phyloP scores from a whole-genome alignment of 2,329 filamentous ascomycete genomes.

The Sarocladiaceae sp. region DNA sequence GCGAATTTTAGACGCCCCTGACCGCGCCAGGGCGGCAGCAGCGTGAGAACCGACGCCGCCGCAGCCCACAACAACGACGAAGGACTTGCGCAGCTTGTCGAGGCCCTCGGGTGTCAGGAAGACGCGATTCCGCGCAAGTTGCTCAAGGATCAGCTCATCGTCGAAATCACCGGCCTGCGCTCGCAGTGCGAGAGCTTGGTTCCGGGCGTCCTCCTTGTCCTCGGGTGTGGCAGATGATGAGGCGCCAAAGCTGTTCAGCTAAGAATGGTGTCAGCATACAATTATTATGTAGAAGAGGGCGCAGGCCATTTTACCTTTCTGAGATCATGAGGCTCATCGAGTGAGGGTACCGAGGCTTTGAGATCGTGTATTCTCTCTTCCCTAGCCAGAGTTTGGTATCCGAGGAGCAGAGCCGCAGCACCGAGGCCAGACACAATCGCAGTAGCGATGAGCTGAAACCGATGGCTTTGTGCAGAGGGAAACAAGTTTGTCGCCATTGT shows the following conservation, averaged over 20 bases:
- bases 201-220: slow-evolving; percentile 57
- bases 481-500: slow-evolving; percentile 38
- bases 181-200: slow-evolving; percentile 50
- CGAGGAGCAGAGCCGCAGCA: slow-evolving; percentile 53
- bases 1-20: slow-evolving; percentile 79
- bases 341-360: slow-evolving; percentile 52
- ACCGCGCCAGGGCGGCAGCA: slow-evolving; percentile 76
- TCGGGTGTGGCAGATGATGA: slow-evolving; percentile 34
- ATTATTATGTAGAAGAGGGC: slow-evolving; percentile 10
- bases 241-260: slow-evolving; percentile 58
- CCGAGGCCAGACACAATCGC: slow-evolving; percentile 59
- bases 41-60: slow-evolving; percentile 95
- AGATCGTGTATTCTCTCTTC: slow-evolving; percentile 48
- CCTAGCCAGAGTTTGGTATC: slow-evolving; percentile 54
- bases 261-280: slow-evolving; percentile 17
- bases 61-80: slow-evolving; percentile 85
- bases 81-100: slow-evolving; percentile 69
- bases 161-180: slow-evolving; percentile 60
- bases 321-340: slow-evolving; percentile 10
- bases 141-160: slow-evolving; percentile 83
- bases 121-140: slow-evolving; percentile 85
- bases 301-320: slow-evolving; percentile 10
- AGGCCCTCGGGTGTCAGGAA: slow-evolving; percentile 83
- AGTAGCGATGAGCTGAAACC: slow-evolving; percentile 61
- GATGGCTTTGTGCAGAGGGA: slow-evolving; percentile 28